phyloP scores from a whole-genome alignment of 345 rosid genomes.

The Euphorbia pulcherrima region DNA sequence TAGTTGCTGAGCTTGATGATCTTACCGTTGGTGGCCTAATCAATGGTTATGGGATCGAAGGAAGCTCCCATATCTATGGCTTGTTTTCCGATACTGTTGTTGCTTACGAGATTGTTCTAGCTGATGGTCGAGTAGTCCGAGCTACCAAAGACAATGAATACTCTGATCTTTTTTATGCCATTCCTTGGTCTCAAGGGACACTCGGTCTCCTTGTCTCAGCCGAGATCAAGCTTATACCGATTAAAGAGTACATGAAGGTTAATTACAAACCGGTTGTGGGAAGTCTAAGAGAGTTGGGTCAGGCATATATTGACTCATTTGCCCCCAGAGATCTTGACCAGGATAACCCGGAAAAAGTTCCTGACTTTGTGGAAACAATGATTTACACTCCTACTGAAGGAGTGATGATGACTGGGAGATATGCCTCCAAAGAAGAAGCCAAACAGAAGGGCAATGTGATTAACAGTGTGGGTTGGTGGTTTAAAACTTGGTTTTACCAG shows the following conservation, averaged over 20 bases:
- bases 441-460: conserved; percentile 82
- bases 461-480: conserved; percentile 97
- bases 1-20: conserved; percentile 98
- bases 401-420: conserved; percentile 90
- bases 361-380: conserved; percentile 96
- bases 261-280: conserved; percentile 84
- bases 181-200: conserved; percentile 99
- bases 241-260: conserved; percentile 91
- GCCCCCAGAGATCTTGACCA: conserved; percentile 88
- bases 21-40: conserved; percentile 99
- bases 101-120: conserved; percentile 88
- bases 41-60: conserved; percentile 98
- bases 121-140: conserved; percentile 82
- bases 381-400: conserved; percentile 63
- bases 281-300: conserved; percentile 61
- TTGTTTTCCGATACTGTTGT: conserved; percentile 94
- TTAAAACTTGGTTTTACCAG: conserved; percentile 97
- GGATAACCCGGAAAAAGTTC: conserved; percentile 67
- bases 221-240: conserved; percentile 76
- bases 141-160: conserved; percentile 92
- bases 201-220: conserved; percentile 95
- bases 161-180: conserved; percentile 81
- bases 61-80: conserved; percentile 96
- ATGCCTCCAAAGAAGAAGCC: conserved; percentile 91
- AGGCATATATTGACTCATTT: conserved; percentile 85